Evolutionary conservation across 148 eudicot species (phyloP).

Genomic region (Rheum nobile): DNA sequence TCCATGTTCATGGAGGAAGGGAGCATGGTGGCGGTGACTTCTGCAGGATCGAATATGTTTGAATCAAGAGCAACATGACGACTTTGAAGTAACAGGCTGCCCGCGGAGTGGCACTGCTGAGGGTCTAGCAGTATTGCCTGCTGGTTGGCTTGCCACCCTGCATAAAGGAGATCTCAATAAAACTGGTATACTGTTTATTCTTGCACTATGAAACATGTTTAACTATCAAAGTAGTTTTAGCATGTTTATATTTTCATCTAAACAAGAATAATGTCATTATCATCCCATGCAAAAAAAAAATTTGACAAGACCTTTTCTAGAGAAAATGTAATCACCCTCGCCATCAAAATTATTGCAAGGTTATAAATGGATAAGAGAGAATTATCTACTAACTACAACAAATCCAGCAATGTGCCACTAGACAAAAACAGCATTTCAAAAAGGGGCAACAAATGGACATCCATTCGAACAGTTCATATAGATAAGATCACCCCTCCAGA

Average conservation of each 20-base stretch:
- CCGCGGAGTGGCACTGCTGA: constrained; percentile 64
- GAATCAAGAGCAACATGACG: constrained; percentile 51
- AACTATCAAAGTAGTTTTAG: too few relatives aligned
- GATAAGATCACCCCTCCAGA: background rate
- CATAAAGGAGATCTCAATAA: too few relatives aligned
- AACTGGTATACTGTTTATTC: too few relatives aligned
- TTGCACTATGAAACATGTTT: too few relatives aligned
- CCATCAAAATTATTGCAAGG: background rate
- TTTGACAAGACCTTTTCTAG: background rate
- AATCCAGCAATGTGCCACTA: background rate
- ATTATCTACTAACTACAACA: too few relatives aligned
- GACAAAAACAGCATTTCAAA: background rate
- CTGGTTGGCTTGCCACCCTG: constrained; percentile 73
- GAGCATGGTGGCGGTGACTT: background rate
- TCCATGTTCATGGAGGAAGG: background rate
- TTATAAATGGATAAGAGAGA: too few relatives aligned
- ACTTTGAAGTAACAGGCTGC: constrained; percentile 62
- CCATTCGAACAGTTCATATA: background rate
- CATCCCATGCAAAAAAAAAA: too few relatives aligned
- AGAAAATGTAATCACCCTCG: background rate
- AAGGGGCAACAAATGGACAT: background rate
- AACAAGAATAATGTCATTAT: background rate
- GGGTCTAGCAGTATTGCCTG: constrained; percentile 39
- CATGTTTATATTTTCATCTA: background rate
- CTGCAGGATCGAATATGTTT: background rate